Evolutionary conservation across 164 flowering plant species (phyloP), one percentile per base, ranked within the genome.

Genomic region (Magnolia changhungtana): DNA sequence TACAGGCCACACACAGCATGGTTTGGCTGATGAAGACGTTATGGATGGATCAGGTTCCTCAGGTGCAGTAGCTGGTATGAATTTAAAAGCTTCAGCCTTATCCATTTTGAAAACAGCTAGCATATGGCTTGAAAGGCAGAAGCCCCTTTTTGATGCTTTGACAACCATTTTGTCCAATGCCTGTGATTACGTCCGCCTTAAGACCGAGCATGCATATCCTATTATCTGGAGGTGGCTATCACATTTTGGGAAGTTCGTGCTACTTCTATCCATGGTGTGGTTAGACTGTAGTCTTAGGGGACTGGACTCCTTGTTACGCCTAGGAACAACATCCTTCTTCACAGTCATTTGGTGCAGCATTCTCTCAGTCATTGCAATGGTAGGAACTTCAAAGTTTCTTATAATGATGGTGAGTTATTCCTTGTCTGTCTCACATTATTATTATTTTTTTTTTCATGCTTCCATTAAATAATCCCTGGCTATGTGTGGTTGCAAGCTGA

Each of bases 281-380:
- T 78, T 96, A 87, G 91, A 91, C 81, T 94, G 95, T 77, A 70
- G 90, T 78, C 75, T 94, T 68, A 85, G 97, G 81, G 99, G 99
- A 69, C 83, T 92, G 50, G 88, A 90, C 72, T 94, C 97, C 59
- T 86, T 92, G 80, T 51, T 90, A 24, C 93, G 90, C 61, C 81
- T 94, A 90, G 97, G 99, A 63, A 91, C 98, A 11, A 84, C 99
- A 73, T 91, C 97, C 63, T 87, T 94, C 80, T 90, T 96, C 78
- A 78, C 91, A 16, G 87, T 94, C 64, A 37, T 94, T 68, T 96
- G 99, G 99, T 92, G 89, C 86, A 85, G 91, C 80, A 78, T 88
- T 75, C 77, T 96, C 76, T 92, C 99, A n/a, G 83, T 88, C 14
- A 73, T 90, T 78, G 92, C 92, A 63, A 96, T 96, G 96, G 83